These are phyloP conservation scores for Tolypocladium pustulatum DNA, from an alignment of 2,329 filamentous ascomycete species.

Conservation along the genomic window DNA sequence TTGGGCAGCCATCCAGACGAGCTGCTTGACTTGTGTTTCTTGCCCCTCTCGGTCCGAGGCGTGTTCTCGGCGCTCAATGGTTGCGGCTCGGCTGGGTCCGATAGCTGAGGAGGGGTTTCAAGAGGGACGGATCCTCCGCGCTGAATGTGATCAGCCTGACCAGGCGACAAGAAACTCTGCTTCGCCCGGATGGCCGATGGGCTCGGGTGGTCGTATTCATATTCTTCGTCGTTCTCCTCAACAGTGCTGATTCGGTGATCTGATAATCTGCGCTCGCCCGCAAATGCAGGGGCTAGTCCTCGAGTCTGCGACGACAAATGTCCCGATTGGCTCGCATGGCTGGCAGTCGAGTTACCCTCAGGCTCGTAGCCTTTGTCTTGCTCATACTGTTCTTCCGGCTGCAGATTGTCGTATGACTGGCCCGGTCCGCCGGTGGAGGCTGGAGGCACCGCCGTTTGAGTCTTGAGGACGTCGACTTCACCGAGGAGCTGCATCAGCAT, in stretches of 20 bases:
- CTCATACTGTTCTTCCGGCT: slow-evolving; percentile 52
- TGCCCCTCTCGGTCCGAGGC: slow-evolving; percentile 60
- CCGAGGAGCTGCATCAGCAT: slow-evolving; percentile 87
- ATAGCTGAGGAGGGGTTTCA: slow-evolving; percentile 47
- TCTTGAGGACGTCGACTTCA: slow-evolving; percentile 79
- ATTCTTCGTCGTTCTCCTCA: slow-evolving; percentile 70
- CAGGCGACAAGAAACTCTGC: slow-evolving; percentile 52
- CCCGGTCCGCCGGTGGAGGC: slow-evolving; percentile 37
- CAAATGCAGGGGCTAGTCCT: slow-evolving; percentile 26
- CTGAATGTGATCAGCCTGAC: slow-evolving; percentile 30
- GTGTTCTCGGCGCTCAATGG: slow-evolving; percentile 67
- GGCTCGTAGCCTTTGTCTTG: slow-evolving; percentile 72
- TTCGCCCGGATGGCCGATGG: slow-evolving; percentile 22
- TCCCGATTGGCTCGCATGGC: slow-evolving; percentile 64
- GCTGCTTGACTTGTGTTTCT: slow-evolving; percentile 80
- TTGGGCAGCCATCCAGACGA: slow-evolving; percentile 78
- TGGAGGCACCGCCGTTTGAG: slow-evolving; percentile 33
- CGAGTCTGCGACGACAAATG: slow-evolving; percentile 52
- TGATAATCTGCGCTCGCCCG: slow-evolving; percentile 47
- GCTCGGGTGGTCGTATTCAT: slow-evolving; percentile 40
- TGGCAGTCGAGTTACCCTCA: slow-evolving; percentile 63
- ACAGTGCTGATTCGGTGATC: slow-evolving; percentile 87
- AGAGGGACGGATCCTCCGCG: slow-evolving; percentile 44
- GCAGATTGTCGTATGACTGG: slow-evolving; percentile 59
- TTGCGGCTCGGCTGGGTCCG: slow-evolving; percentile 24